These are phyloP conservation scores for Pugionium cornutum DNA, from an alignment of 345 rosid genomes.

Conservation along the genomic window DNA sequence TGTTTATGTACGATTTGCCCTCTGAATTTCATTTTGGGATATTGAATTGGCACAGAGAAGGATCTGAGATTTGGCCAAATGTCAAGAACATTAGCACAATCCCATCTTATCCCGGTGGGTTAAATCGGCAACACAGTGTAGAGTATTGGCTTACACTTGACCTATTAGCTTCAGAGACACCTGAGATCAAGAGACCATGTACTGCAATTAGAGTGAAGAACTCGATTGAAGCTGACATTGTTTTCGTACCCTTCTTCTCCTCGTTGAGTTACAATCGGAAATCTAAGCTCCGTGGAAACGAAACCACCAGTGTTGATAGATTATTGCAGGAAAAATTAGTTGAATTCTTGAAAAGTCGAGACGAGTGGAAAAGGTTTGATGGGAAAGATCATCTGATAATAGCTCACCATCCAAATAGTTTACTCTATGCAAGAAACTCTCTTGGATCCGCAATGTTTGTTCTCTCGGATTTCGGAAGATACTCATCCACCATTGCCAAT, in stretches of 20 bases:
- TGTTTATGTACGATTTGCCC: conserved; percentile 84
- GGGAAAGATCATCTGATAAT: conserved; percentile 67
- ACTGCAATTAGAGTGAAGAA: conserved; percentile 58
- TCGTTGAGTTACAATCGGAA: conserved; percentile 77
- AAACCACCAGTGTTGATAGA: conserved; percentile 53
- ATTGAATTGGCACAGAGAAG: conserved; percentile 68
- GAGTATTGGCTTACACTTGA: conserved; percentile 97
- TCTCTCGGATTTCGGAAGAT: conserved; percentile 95
- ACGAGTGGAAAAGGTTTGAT: conserved; percentile 61
- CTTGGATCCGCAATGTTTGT: conserved; percentile 85
- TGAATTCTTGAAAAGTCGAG: conserved; percentile 48
- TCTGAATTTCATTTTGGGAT: conserved; percentile 84
- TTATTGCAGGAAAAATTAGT: conserved; percentile 67
- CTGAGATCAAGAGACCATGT: conserved; percentile 52
- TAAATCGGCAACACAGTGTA: conserved; percentile 85
- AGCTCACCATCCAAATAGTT: conserved; percentile 91
- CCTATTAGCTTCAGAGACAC: conserved; percentile 63
- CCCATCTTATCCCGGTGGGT: conserved; percentile 78
- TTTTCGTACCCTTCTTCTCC: conserved; percentile 86
- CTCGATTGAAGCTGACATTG: conserved; percentile 63
- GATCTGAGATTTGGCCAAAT: conserved; percentile 64
- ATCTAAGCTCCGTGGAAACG: conserved; percentile 62
- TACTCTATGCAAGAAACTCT: conserved; percentile 56
- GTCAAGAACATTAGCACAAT: conserved; percentile 45
- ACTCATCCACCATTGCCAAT: conserved; percentile 67